Evolutionary conservation across 306 rosid species (phyloP).

Genomic region (Geum urbanum): DNA sequence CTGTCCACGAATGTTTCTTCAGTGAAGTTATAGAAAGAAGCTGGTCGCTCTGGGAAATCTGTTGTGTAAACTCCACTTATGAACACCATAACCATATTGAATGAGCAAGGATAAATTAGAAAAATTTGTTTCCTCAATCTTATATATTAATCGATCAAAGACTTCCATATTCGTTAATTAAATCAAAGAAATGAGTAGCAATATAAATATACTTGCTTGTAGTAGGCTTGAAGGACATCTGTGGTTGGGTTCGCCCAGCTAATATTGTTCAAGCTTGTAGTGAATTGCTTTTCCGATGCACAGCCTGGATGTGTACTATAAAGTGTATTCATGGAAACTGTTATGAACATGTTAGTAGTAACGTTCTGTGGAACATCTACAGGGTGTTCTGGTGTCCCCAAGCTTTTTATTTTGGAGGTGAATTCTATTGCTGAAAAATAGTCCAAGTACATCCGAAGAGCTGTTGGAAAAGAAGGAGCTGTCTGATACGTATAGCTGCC

Average conservation of each 20-base stretch:
- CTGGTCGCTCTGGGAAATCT: slow-evolving; percentile 10
- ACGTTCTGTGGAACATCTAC: neutral
- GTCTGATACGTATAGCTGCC: neutral
- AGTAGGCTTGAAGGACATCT: slow-evolving; percentile 1
- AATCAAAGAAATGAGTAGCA: too few relatives aligned
- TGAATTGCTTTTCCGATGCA: neutral
- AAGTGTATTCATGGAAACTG: neutral
- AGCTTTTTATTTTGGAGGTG: slow-evolving; percentile 14
- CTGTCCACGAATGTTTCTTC: neutral
- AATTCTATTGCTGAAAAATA: neutral
- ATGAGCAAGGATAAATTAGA: neutral
- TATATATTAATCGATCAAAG: too few relatives aligned
- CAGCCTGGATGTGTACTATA: neutral
- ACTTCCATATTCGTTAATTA: too few relatives aligned
- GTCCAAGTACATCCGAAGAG: slow-evolving; percentile 13
- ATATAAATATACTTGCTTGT: neutral
- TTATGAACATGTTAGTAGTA: neutral
- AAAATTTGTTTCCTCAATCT: neutral
- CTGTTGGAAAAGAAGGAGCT: neutral
- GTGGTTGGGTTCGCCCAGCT: neutral
- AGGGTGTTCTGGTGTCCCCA: neutral
- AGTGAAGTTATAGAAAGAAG: slow-evolving; percentile 7
- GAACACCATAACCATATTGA: neutral
- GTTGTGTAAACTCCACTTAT: slow-evolving; percentile 8
- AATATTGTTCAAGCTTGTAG: neutral